Evolutionary conservation across 139 green algal species (phyloP), one percentile per base, ranked within the genome.

Genomic region (Coelastrella sp.): DNA sequence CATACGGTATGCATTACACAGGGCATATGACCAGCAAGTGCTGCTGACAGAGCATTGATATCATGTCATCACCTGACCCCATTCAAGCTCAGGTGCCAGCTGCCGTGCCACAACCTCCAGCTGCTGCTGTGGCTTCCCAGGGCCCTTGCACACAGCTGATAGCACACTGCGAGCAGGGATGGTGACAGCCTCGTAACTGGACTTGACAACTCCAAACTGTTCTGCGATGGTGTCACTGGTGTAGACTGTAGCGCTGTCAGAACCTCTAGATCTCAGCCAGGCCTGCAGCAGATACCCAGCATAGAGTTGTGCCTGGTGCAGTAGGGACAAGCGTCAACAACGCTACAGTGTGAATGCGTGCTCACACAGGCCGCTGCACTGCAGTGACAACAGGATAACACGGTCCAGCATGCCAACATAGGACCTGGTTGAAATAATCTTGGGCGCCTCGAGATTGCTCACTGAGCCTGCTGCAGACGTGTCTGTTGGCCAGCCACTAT

Each of bases 211-310:
- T 4, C 97, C 97, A 92, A 95, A 98, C 87, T 95, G 89, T 58
- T 94, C 93, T 11, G 95, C 94, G 16, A 96, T 92, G 54, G 90
- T 90, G 16, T 99, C 97, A 13, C 92, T 90, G 23, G 95, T 98
- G 92, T 96, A 98, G 3, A 97, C 77, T 10, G 86, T 77, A 5
- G 68, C 87, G 19, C 80, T 92, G 0, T 61, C 64, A 0, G 92
- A 80, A 13, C 96, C 97, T 2, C 97, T 90, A 0, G 95, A 85
- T 5, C 97, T 88, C 95, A 99, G 94, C 95, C 95, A 99, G 17
- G 97, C 97, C 94, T 97, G 92, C 6, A 56, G 74, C 92, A 0
- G 82, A 95, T 93, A 89, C 97, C 96, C 86, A 98, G 64, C 64
- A 71, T 71, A 47, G 32, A 47, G 32, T 47, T 47, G 32, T 47